These are phyloP conservation scores for Allomyces macrogynus DNA, from an alignment of 192 early-diverging fungal genomes.

Conservation along the genomic window DNA sequence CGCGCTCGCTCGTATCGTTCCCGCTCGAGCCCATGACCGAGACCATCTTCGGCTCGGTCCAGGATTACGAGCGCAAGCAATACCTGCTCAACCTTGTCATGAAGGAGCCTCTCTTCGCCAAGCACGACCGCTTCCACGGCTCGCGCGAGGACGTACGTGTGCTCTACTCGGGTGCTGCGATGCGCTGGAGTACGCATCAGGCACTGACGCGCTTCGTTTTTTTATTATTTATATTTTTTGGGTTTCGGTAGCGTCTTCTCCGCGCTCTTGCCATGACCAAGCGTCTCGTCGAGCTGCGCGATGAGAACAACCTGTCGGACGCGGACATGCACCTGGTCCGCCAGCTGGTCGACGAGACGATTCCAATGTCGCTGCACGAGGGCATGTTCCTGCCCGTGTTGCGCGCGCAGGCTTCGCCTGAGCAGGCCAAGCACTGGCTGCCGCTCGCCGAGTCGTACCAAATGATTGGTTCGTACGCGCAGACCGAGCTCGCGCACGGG, in stretches of 20 bases:
- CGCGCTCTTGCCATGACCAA: slow-evolving; percentile 33
- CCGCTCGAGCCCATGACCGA: not conserved
- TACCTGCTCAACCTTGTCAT: not conserved
- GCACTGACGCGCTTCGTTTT: too few relatives aligned
- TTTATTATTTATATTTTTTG: too few relatives aligned
- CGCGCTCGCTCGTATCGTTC: not conserved
- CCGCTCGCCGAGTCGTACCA: slow-evolving; percentile 46
- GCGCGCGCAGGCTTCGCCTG: slow-evolving; percentile 44
- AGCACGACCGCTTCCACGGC: not conserved
- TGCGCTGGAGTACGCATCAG: too few relatives aligned
- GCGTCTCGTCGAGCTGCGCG: slow-evolving; percentile 37
- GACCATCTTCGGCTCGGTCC: not conserved
- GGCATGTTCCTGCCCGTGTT: slow-evolving; percentile 71
- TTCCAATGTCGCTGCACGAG: slow-evolving; percentile 49
- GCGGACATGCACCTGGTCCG: slow-evolving; percentile 26
- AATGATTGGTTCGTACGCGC: slow-evolving; percentile 72
- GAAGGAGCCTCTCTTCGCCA: not conserved
- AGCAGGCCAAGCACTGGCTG: slow-evolving; percentile 60
- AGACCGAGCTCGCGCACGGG: slow-evolving; percentile 57
- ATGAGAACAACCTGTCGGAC: slow-evolving; percentile 30
- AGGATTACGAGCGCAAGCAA: not conserved
- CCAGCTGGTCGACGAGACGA: slow-evolving; percentile 34
- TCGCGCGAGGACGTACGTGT: not conserved
- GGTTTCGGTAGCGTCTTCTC: not conserved
- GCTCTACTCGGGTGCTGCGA: too few relatives aligned